Conservation (phyloP, 306 rosid genomes). For the Boehmeria nivea region DNA sequence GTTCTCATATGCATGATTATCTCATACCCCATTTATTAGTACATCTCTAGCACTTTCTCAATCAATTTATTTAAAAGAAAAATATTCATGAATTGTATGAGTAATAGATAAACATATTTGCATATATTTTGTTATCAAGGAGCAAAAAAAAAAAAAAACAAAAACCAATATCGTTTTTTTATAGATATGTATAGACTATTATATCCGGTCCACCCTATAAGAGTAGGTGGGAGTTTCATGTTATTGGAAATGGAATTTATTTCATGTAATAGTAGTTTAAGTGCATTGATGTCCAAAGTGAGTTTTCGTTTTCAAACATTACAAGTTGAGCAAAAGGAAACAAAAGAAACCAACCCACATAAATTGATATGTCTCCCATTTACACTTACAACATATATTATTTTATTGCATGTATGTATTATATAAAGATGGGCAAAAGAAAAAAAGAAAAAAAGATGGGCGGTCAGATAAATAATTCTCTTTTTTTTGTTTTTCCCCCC, state of each 20-base stretch:
- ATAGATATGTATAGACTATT: not conserved
- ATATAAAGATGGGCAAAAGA: constrained; percentile 1
- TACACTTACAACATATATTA: constrained; percentile 4
- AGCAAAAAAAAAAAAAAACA: not conserved
- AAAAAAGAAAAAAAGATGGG: no score
- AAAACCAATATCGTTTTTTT: not conserved
- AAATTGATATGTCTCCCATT: constrained; percentile 12
- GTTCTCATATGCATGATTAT: no score
- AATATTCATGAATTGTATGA: no score
- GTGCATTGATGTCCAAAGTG: not conserved
- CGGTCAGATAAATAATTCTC: no score
- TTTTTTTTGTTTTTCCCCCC: no score
- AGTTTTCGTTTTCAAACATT: constrained; percentile 3
- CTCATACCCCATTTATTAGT: no score
- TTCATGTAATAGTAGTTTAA: not conserved
- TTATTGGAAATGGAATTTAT: not conserved
- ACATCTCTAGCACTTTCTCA: not conserved
- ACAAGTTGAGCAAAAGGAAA: constrained; percentile 1
- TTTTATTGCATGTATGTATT: not conserved
- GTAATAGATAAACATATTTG: no score
- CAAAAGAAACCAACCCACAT: constrained; percentile 7
- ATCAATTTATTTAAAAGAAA: not conserved
- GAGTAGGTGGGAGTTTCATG: not conserved
- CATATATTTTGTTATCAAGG: no score
- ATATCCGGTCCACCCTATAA: not conserved